These are phyloP conservation scores for Pichia manshurica DNA, from an alignment of 805 yeast species.

Conservation along the genomic window DNA sequence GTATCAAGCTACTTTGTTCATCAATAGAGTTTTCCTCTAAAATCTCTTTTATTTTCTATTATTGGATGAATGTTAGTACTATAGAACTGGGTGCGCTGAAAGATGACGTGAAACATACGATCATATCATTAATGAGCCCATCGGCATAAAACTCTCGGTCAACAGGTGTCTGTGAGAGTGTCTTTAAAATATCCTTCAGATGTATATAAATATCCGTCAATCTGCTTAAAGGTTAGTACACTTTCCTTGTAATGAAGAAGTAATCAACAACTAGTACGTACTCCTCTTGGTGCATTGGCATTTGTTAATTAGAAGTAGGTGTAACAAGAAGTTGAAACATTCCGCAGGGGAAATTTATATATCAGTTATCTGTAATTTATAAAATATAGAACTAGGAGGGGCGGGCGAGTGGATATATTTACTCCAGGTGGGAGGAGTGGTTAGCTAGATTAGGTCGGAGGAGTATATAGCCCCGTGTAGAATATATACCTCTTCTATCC, in stretches of 20 bases:
- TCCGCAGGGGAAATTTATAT: too few relatives aligned
- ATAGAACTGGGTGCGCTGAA: background rate
- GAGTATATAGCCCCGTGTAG: too few relatives aligned
- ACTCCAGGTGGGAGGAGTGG: too few relatives aligned
- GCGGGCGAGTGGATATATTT: too few relatives aligned
- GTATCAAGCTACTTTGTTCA: slow-evolving; percentile 1
- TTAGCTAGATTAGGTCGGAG: too few relatives aligned
- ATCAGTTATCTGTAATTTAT: too few relatives aligned
- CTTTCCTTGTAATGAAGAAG: background rate
- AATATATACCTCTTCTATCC: too few relatives aligned
- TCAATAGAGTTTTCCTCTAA: background rate
- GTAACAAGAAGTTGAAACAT: background rate
- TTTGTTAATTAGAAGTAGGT: too few relatives aligned
- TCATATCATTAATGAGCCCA: slow-evolving; percentile 1
- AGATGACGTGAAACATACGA: background rate
- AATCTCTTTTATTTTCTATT: slow-evolving; percentile 1
- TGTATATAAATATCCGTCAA: slow-evolving; percentile 7
- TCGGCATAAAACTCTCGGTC: slow-evolving; percentile 1
- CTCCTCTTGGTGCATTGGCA: slow-evolving; percentile 1
- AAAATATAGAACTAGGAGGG: too few relatives aligned
- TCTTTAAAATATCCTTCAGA: slow-evolving; percentile 2
- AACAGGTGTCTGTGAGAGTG: slow-evolving; percentile 1
- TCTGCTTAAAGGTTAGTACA: background rate
- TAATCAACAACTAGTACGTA: background rate
- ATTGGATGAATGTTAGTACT: slow-evolving; percentile 4